Percentiles rank a stretch among this genome's conserved stretches.
Evolutionary conservation across 208 protist species (phyloP).

Genomic region (Acanthamoeba lenticulata): DNA sequence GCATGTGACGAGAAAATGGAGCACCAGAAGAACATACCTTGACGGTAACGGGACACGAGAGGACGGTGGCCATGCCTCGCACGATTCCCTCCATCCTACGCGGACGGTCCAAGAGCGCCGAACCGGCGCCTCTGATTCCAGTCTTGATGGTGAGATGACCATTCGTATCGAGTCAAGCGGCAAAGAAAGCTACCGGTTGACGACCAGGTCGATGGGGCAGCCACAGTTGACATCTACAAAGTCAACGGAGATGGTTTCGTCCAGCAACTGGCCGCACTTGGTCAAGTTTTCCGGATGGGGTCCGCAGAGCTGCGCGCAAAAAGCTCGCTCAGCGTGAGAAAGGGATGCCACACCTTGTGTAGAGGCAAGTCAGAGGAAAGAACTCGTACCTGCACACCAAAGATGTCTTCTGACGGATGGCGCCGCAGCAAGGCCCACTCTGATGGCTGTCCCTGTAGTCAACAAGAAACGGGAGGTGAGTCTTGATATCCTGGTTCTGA

Average conservation of each 20-base stretch:
- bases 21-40: constrained; percentile 83
- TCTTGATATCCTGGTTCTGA: neutral
- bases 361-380: neutral
- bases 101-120: constrained; percentile 90
- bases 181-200: constrained; percentile 84
- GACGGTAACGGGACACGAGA: constrained; percentile 87
- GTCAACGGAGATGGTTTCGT: constrained; percentile 86
- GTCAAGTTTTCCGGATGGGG: constrained; percentile 69
- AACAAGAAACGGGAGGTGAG: neutral
- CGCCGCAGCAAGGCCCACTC: constrained; percentile 95
- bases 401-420: constrained; percentile 94
- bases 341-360: neutral
- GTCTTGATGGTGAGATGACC: neutral
- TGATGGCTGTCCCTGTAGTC: constrained; percentile 72
- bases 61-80: constrained; percentile 81
- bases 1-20: neutral
- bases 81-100: constrained; percentile 84
- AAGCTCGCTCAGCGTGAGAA: no score
- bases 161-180: neutral
- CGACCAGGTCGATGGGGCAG: constrained; percentile 95
- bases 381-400: constrained; percentile 93
- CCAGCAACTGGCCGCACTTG: constrained; percentile 72
- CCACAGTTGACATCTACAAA: constrained; percentile 97
- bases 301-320: constrained; percentile 72
- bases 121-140: constrained; percentile 82